A percentile compares a stretch with the other conserved stretches of the same genome.
Evolutionary conservation across 2,329 filamentous ascomycete genomes (phyloP).

Genomic region (Fusarium cyanostomum): DNA sequence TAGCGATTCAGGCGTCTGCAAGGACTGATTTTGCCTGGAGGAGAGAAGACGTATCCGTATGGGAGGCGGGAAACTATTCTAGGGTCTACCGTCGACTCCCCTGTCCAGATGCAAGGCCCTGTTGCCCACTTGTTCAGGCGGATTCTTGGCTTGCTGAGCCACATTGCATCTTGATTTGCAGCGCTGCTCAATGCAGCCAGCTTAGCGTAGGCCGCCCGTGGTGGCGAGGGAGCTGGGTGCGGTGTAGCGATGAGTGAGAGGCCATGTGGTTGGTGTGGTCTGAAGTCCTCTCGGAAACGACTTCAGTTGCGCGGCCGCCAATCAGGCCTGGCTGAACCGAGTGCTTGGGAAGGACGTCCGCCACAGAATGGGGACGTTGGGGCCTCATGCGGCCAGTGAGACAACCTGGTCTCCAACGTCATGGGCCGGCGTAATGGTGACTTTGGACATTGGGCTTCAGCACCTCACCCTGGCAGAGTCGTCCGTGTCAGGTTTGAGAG

Average conservation of each 20-base stretch:
- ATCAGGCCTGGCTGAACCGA: conserved; percentile 42
- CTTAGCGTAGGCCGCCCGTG: conserved; percentile 41
- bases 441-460: conserved; percentile 8
- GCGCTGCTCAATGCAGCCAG: conserved; percentile 26
- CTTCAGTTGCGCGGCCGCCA: conserved; percentile 39
- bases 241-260: conserved; percentile 31
- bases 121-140: conserved; percentile 10
- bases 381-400: conserved; percentile 27
- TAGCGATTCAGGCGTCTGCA: conserved; percentile 35
- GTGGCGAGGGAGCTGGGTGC: conserved; percentile 36
- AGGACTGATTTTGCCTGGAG: conserved; percentile 8
- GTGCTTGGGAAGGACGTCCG: conserved; percentile 34
- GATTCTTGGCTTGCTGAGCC: conserved; percentile 21
- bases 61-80: conserved; percentile 7
- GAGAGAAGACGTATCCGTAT: conserved; percentile 8
- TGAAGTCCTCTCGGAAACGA: conserved; percentile 24
- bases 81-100: conserved; percentile 14
- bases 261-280: conserved; percentile 29
- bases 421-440: conserved; percentile 9
- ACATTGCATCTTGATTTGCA: conserved; percentile 21
- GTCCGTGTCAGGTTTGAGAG: not conserved
- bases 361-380: conserved; percentile 31
- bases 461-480: not conserved
- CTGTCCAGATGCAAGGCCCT: conserved; percentile 34
- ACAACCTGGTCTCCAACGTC: conserved; percentile 30